Conservation (phyloP, 306 rosid genomes). For the Dalbergia oliveri region DNA sequence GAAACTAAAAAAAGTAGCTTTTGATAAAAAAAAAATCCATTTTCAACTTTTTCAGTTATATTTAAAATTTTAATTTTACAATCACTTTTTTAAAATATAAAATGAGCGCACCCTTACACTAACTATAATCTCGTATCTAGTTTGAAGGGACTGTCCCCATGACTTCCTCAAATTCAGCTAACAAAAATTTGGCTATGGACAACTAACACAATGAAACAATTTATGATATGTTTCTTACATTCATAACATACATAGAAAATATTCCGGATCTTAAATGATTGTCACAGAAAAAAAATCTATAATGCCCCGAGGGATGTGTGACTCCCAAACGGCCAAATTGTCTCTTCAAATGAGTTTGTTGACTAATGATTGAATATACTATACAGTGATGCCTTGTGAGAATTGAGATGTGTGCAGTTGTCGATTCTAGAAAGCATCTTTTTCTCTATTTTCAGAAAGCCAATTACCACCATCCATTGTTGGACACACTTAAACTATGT, state of each 20-base stretch:
- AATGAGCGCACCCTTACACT: too few relatives aligned
- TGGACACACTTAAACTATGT: constrained; percentile 39
- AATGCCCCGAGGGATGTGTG: constrained; percentile 1
- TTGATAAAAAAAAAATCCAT: too few relatives aligned
- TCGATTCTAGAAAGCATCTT: constrained; percentile 33
- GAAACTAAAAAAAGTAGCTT: too few relatives aligned
- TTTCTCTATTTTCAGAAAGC: constrained; percentile 31
- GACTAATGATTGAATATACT: constrained; percentile 9
- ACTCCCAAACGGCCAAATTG: constrained; percentile 25
- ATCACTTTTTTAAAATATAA: too few relatives aligned
- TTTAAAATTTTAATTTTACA: too few relatives aligned
- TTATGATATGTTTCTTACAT: too few relatives aligned
- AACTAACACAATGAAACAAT: not conserved
- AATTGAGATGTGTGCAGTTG: not conserved
- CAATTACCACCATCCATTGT: constrained; percentile 23
- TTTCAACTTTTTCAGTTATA: too few relatives aligned
- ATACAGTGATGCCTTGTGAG: not conserved
- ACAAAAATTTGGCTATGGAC: too few relatives aligned
- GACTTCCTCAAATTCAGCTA: too few relatives aligned
- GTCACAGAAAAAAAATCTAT: not conserved
- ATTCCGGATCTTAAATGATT: not conserved
- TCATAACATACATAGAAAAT: too few relatives aligned
- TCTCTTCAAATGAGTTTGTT: constrained; percentile 10
- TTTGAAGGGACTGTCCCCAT: too few relatives aligned
- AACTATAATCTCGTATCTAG: too few relatives aligned